These are phyloP conservation scores for Escovopsis sp. DNA, from an alignment of 2,329 filamentous ascomycete genomes.

Conservation along the genomic window DNA sequence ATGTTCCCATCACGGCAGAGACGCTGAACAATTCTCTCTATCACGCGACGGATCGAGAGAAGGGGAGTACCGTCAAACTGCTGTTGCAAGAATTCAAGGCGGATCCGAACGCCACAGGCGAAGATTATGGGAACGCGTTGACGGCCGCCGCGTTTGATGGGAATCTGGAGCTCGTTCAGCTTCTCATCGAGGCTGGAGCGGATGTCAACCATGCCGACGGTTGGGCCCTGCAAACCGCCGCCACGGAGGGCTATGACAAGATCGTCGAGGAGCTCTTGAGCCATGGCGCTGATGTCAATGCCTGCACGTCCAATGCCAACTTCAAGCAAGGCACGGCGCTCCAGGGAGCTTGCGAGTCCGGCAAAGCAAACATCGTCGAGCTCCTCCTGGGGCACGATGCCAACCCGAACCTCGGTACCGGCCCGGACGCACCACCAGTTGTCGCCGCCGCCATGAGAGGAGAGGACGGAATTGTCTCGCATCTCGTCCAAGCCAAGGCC, in stretches of 20 bases:
- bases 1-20: slow-evolving; percentile 13
- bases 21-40: slow-evolving; percentile 22
- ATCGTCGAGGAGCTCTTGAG: slow-evolving; percentile 21
- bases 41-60: slow-evolving; percentile 24
- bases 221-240: slow-evolving; percentile 24
- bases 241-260: slow-evolving; percentile 19
- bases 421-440: slow-evolving; percentile 21
- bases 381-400: slow-evolving; percentile 22
- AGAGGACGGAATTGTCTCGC: slow-evolving; percentile 21
- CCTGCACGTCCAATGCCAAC: slow-evolving; percentile 13
- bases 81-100: slow-evolving; percentile 20
- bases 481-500: slow-evolving; percentile 20
- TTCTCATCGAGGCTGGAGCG: slow-evolving; percentile 20
- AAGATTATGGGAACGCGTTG: slow-evolving; percentile 16
- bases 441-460: slow-evolving; percentile 21
- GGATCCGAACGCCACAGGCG: slow-evolving; percentile 23
- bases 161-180: slow-evolving; percentile 13
- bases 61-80: slow-evolving; percentile 20
- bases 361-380: slow-evolving; percentile 20
- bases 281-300: slow-evolving; percentile 21
- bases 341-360: slow-evolving; percentile 23
- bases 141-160: slow-evolving; percentile 26
- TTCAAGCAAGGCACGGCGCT: slow-evolving; percentile 22
- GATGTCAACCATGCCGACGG: slow-evolving; percentile 20
- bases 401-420: slow-evolving; percentile 21